These are phyloP conservation scores for Rostrohypoxylon terebratum DNA, from an alignment of 495 filamentous ascomycete genomes.

Conservation along the genomic window DNA sequence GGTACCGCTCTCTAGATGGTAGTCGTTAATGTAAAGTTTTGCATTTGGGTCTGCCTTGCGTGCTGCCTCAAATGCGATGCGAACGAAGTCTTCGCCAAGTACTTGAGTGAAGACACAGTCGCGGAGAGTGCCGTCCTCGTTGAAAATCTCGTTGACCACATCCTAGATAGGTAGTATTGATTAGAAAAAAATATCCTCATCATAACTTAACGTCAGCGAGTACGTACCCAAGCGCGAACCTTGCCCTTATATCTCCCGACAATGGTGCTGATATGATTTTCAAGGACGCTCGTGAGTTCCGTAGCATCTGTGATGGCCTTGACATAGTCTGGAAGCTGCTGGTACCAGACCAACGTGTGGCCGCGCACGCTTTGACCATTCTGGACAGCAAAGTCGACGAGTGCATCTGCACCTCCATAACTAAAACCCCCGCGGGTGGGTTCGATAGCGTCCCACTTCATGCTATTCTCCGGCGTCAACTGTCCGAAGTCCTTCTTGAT, in stretches of 20 bases:
- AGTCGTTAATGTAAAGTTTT: constrained; percentile 76
- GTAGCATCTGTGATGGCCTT: constrained; percentile 57
- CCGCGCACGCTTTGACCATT: constrained; percentile 64
- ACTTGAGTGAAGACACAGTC: constrained; percentile 68
- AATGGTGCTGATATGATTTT: constrained; percentile 62
- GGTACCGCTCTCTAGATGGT: constrained; percentile 65
- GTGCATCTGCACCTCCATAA: constrained; percentile 57
- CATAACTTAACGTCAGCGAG: background rate
- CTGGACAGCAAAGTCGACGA: constrained; percentile 61
- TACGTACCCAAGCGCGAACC: constrained; percentile 55
- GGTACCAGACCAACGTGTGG: constrained; percentile 67
- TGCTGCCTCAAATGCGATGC: constrained; percentile 71
- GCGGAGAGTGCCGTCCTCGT: constrained; percentile 68
- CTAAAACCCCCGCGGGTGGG: constrained; percentile 61
- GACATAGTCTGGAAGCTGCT: constrained; percentile 66
- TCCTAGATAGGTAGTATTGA: constrained; percentile 56
- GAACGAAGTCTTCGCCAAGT: constrained; percentile 67
- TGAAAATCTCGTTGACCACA: constrained; percentile 74
- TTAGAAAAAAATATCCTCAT: background rate
- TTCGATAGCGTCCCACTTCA: constrained; percentile 66
- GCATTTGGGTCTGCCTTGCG: constrained; percentile 66
- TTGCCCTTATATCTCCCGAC: constrained; percentile 63
- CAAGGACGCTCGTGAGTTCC: constrained; percentile 56
- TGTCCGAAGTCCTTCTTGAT: constrained; percentile 64
- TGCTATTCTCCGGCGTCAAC: constrained; percentile 65